These are phyloP conservation scores for Punica granatum DNA, from an alignment of 345 rosid species.

Conservation along the genomic window DNA sequence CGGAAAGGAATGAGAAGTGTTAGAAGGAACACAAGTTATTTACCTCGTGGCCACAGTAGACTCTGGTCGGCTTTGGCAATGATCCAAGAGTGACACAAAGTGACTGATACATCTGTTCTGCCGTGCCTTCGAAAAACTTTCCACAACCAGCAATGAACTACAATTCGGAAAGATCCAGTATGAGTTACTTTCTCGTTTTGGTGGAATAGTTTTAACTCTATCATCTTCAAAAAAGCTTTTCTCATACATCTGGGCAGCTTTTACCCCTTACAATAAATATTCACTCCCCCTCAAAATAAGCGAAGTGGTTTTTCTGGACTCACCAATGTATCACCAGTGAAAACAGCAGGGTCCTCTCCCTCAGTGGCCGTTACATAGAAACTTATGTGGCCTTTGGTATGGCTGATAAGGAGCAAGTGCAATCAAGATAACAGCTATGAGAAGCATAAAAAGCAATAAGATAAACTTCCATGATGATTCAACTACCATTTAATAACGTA, in stretches of 20 bases:
- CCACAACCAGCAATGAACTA: conserved; percentile 94
- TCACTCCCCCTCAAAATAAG: not conserved
- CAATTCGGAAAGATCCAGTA: not conserved
- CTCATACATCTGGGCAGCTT: not conserved
- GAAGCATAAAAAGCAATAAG: not conserved
- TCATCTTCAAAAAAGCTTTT: not conserved
- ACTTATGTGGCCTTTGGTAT: conserved; percentile 88
- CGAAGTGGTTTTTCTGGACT: conserved; percentile 13
- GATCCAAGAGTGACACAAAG: conserved; percentile 82
- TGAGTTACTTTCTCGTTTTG: not conserved
- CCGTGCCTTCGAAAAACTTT: conserved; percentile 87
- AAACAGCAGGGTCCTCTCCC: conserved; percentile 63
- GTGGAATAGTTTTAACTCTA: not conserved
- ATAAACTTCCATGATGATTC: not conserved
- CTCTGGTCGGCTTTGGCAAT: conserved; percentile 71
- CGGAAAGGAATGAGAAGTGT: too few relatives aligned
- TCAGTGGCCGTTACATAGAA: conserved; percentile 61
- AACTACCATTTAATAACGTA: too few relatives aligned
- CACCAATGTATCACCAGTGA: conserved; percentile 90
- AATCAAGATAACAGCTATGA: conserved; percentile 7
- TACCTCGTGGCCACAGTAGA: conserved; percentile 97
- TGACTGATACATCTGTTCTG: conserved; percentile 92
- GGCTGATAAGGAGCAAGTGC: conserved; percentile 35
- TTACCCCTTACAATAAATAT: not conserved
- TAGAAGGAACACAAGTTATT: not conserved